Conservation (phyloP, 345 rosid species). For the Gossypium rotundifolium region DNA sequence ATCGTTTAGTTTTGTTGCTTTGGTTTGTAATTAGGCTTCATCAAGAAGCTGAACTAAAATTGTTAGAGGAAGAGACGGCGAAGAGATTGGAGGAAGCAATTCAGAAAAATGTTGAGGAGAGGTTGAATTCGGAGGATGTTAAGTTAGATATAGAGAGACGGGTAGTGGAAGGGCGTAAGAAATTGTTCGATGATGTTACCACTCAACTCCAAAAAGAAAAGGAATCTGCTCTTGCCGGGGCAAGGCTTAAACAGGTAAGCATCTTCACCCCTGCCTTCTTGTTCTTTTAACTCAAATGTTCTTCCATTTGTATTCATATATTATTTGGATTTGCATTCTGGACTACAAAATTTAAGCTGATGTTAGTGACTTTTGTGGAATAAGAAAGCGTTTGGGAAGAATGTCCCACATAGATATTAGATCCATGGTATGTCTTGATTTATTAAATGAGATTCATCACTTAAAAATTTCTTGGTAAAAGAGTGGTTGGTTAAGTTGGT, state of each 20-base stretch:
- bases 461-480: not conserved
- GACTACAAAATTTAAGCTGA: not conserved
- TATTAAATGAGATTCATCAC: not conserved
- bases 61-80: not conserved
- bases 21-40: not conserved
- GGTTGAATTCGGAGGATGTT: constrained; percentile 20
- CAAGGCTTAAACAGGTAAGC: constrained; percentile 64
- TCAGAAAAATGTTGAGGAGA: constrained; percentile 69
- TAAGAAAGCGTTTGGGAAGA: not conserved
- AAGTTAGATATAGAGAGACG: constrained; percentile 50
- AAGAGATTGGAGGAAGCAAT: constrained; percentile 65
- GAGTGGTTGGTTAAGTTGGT: not conserved
- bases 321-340: not conserved
- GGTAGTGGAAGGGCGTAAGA: constrained; percentile 55
- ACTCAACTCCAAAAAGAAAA: constrained; percentile 60
- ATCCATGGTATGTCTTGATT: not conserved
- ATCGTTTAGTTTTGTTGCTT: not conserved
- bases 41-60: constrained; percentile 2
- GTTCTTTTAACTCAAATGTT: not conserved
- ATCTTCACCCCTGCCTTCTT: not conserved
- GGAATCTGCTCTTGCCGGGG: constrained; percentile 63
- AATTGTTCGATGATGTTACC: constrained; percentile 54
- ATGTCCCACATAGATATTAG: not conserved
- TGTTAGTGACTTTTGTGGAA: not conserved
- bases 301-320: not conserved